Conservation (phyloP, 1,139 yeast species). For the Candida sp. region DNA sequence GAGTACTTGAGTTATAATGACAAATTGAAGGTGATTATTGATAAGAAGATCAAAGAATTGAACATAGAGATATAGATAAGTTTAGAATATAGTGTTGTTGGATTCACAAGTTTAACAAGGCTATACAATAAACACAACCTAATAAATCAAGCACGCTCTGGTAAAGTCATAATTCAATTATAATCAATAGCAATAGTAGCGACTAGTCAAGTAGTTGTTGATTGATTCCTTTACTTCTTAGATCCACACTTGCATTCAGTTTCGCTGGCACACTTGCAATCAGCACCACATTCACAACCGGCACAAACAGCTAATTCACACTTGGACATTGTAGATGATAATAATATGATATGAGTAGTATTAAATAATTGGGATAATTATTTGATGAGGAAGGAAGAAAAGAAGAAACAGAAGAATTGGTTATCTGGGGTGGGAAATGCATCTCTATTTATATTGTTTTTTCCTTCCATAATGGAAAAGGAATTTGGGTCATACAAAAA, state of each 20-base stretch:
- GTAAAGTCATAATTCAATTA: not conserved
- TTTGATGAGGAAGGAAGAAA: not conserved
- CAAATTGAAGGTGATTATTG: constrained; percentile 22
- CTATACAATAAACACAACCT: too few species aligned
- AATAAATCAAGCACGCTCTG: too few species aligned
- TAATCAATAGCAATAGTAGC: not conserved
- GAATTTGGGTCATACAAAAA: not conserved
- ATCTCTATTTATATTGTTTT: not conserved
- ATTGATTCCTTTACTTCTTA: constrained; percentile 17
- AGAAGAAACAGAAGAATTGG: not conserved
- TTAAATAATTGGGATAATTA: not conserved
- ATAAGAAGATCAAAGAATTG: constrained; percentile 24
- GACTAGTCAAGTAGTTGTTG: not conserved
- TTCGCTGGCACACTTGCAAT: constrained; percentile 28
- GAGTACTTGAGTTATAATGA: constrained; percentile 25
- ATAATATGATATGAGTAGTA: not conserved
- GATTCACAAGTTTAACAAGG: not conserved
- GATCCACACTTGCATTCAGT: constrained; percentile 25
- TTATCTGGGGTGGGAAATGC: not conserved
- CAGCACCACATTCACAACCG: constrained; percentile 25
- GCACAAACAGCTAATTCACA: constrained; percentile 16
- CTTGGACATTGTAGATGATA: constrained; percentile 6
- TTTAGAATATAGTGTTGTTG: not conserved
- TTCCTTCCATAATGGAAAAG: not conserved
- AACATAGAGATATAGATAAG: constrained; percentile 8